phyloP scores from a whole-genome alignment of 2,329 filamentous ascomycete genomes.

The Rosellinia necatrix region DNA sequence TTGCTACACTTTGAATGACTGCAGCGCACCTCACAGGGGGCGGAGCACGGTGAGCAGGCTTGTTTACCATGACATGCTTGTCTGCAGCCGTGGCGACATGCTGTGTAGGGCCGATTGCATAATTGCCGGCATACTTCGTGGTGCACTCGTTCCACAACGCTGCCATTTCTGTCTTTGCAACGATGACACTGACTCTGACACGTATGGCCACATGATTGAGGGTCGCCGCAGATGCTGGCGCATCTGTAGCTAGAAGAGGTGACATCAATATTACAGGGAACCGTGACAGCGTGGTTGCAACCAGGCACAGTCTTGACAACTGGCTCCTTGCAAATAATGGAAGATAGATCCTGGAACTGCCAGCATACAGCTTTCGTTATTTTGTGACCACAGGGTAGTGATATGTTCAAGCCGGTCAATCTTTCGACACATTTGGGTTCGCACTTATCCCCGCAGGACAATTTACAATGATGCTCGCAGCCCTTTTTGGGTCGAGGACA shows the following conservation, averaged over 20 bases:
- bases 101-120: constrained; percentile 56
- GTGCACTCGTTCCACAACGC: constrained; percentile 38
- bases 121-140: constrained; percentile 54
- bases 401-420: constrained; percentile 38
- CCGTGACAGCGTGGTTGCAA: constrained; percentile 58
- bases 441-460: constrained; percentile 51
- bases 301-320: constrained; percentile 55
- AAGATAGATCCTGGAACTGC: constrained; percentile 48
- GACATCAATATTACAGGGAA: constrained; percentile 57
- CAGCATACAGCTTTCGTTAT: constrained; percentile 43
- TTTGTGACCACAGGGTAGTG: constrained; percentile 50
- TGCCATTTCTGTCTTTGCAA: constrained; percentile 50
- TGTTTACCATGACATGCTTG: constrained; percentile 55
- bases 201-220: constrained; percentile 61
- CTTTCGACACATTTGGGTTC: constrained; percentile 42
- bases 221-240: constrained; percentile 48
- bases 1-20: constrained; percentile 60
- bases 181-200: constrained; percentile 55
- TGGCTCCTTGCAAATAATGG: constrained; percentile 52
- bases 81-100: constrained; percentile 61
- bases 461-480: constrained; percentile 52
- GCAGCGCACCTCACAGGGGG: constrained; percentile 60
- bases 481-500: constrained; percentile 49
- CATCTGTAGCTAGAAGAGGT: constrained; percentile 51
- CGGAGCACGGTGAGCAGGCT: constrained; percentile 53